phyloP scores from a whole-genome alignment of 768 basidiomycete genomes.

The Termitomyces heimii region DNA sequence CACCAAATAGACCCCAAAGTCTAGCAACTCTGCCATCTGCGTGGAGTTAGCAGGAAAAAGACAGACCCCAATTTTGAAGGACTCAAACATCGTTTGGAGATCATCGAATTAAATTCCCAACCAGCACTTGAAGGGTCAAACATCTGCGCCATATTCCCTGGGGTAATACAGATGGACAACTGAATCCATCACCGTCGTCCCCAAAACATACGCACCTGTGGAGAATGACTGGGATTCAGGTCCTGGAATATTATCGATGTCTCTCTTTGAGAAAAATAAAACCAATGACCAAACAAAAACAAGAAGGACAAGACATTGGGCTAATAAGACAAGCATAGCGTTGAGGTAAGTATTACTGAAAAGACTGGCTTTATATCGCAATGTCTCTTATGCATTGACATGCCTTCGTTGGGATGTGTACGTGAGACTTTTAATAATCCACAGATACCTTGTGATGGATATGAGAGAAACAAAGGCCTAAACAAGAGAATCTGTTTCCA shows the following conservation, averaged over 20 bases:
- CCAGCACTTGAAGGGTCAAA: neutral
- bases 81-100: slow-evolving; percentile 10
- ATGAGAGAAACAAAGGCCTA: too few relatives aligned
- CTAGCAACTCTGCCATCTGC: slow-evolving; percentile 1
- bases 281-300: slow-evolving; percentile 7
- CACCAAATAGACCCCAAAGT: slow-evolving; percentile 1
- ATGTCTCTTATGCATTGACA: too few relatives aligned
- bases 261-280: slow-evolving; percentile 11
- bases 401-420: too few relatives aligned
- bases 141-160: slow-evolving; percentile 15
- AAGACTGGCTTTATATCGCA: neutral
- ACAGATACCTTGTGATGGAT: too few relatives aligned
- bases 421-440: too few relatives aligned
- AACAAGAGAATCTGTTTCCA: too few relatives aligned
- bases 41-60: neutral
- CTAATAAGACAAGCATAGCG: slow-evolving; percentile 4
- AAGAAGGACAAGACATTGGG: slow-evolving; percentile 1
- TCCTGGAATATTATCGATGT: too few relatives aligned
- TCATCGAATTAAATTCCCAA: too few relatives aligned
- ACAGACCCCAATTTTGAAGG: neutral
- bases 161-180: too few relatives aligned
- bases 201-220: slow-evolving; percentile 16
- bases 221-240: slow-evolving; percentile 22
- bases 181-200: too few relatives aligned
- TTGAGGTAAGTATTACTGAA: neutral